These are phyloP conservation scores for Cavenderia fasciculata DNA, from an alignment of 78 protist species.

Conservation along the genomic window DNA sequence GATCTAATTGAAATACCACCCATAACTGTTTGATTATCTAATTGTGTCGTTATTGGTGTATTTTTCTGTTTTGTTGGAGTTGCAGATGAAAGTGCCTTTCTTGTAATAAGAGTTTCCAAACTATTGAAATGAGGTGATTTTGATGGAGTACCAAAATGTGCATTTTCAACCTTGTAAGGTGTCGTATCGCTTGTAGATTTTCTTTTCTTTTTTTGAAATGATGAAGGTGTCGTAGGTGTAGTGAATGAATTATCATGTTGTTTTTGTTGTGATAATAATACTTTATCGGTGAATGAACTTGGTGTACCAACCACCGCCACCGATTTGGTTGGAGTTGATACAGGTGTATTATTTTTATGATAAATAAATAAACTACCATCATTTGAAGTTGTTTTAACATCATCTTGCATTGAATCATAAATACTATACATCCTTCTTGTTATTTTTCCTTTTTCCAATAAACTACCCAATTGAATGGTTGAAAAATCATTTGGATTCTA, in stretches of 20 bases:
- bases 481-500: constrained; percentile 56
- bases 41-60: background rate
- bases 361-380: constrained; percentile 22
- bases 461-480: constrained; percentile 15
- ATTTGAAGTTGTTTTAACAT: background rate
- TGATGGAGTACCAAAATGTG: background rate
- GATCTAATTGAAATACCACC: too few relatives aligned
- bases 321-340: background rate
- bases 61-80: background rate
- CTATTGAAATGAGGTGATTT: too few relatives aligned
- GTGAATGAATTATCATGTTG: background rate
- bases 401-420: background rate
- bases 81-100: too few relatives aligned
- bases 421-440: constrained; percentile 28
- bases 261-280: background rate
- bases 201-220: background rate
- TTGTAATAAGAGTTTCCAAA: too few relatives aligned
- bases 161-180: background rate
- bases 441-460: constrained; percentile 38
- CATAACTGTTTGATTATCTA: background rate
- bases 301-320: too few relatives aligned
- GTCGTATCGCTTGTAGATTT: background rate
- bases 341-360: constrained; percentile 13
- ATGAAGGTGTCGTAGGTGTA: constrained; percentile 4
- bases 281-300: too few relatives aligned